Evolutionary conservation across 257 asterid genomes (phyloP), one percentile per base, ranked within the genome.

Genomic region (Plectranthus barbatus): DNA sequence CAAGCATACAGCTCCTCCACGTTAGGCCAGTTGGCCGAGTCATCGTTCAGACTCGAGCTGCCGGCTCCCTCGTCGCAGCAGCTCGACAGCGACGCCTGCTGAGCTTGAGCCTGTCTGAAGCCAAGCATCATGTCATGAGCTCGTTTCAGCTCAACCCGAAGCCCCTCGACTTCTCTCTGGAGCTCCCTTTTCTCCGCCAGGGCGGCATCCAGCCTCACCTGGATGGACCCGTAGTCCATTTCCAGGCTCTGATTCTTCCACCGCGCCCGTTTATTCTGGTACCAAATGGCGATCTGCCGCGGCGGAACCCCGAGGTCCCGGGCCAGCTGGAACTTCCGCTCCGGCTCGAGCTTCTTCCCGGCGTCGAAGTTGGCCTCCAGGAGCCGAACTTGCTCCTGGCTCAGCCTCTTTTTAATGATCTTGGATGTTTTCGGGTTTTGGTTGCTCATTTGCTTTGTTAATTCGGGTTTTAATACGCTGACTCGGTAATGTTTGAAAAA

Each of bases 241-340:
- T 88, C 98, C 3, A 91, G 85, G 64, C 81, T 84, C 78, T 91
- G 96, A 37, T 68, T 88, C 86, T 81, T 88, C 98, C 96, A 88
- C 0, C 98, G 73, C 8, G 97, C 95, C 11, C 95, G 60, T 72
- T 77, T 86, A 79, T 91, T 91, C 58, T 91, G 98, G 50, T 88
- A 86, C 98, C 98, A 88, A 3, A 91, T 86, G 3, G 98, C 96
- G 26, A 91, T 76, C 64, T 91, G 98, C 9, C 98, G 62, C 0
- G 96, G 91, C 0, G 95, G 95, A 6, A 88, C 83, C 17, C 92
- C 84, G 7, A 91, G 82, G 62, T 88, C 84, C 7, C 76, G 79
- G 0, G 98, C 90, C 21, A 91, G 83, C 70, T 81, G 84, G 74
- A 84, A 74, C 65, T 91, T 91, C 17, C 72, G 81, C 57, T 83